Conservation (phyloP, 2,329 filamentous ascomycete species). For the Drechslerella coelobrocha region DNA sequence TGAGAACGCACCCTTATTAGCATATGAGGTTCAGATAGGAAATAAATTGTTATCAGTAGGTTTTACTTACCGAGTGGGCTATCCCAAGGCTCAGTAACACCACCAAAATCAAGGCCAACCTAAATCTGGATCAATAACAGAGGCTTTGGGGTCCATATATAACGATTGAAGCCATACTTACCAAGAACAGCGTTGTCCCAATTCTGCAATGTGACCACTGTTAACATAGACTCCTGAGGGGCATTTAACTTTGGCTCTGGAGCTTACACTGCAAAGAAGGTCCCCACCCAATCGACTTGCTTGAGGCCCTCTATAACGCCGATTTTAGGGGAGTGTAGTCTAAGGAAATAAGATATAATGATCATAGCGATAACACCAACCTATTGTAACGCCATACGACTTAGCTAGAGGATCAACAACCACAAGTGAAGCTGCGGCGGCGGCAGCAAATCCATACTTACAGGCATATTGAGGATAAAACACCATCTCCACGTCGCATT, state of each 20-base stretch:
- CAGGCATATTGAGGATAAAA: conserved; percentile 70
- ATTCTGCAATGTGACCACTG: conserved; percentile 11
- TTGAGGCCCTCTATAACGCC: conserved; percentile 68
- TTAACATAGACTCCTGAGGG: not conserved
- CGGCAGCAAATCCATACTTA: conserved; percentile 56
- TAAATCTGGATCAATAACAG: not conserved
- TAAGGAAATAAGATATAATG: conserved; percentile 65
- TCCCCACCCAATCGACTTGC: conserved; percentile 65
- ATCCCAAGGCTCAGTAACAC: conserved; percentile 68
- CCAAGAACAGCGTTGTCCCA: conserved; percentile 44
- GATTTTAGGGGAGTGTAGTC: conserved; percentile 72
- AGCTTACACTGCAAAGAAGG: conserved; percentile 50
- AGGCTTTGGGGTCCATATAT: not conserved
- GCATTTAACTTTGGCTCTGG: not conserved
- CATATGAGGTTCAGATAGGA: not conserved
- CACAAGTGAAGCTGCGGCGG: conserved; percentile 51
- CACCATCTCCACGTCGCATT: conserved; percentile 72
- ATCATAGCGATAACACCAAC: conserved; percentile 53
- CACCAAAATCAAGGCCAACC: conserved; percentile 71
- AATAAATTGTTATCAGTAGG: not conserved
- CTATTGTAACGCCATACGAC: conserved; percentile 5
- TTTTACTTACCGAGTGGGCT: conserved; percentile 60
- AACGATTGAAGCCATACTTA: conserved; percentile 3
- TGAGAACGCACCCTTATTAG: conserved; percentile 48
- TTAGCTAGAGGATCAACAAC: too few species aligned